These are phyloP conservation scores for Peniophora sp. DNA, from an alignment of 1,284 basidiomycete species.

Conservation along the genomic window DNA sequence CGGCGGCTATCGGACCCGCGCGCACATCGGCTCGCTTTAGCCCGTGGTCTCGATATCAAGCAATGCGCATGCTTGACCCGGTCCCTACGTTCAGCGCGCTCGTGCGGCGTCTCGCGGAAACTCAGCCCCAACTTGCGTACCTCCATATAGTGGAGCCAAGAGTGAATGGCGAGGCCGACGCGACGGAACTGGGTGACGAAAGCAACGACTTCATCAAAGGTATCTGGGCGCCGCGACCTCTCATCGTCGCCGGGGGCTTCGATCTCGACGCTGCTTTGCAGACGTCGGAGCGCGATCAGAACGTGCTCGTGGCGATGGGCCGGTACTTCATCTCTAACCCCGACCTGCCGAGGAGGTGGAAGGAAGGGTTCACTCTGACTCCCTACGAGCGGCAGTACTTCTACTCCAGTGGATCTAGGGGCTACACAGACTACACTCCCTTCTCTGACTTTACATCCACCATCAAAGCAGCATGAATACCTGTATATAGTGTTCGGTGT, in stretches of 20 bases:
- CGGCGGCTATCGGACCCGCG: slow-evolving; percentile 17
- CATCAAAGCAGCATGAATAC: too few relatives aligned
- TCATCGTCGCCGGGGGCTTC: slow-evolving; percentile 29
- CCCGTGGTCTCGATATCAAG: slow-evolving; percentile 27
- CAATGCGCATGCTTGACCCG: slow-evolving; percentile 14
- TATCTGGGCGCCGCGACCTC: slow-evolving; percentile 17
- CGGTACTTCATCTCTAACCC: slow-evolving; percentile 21
- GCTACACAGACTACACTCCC: slow-evolving; percentile 32
- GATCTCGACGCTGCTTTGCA: slow-evolving; percentile 12
- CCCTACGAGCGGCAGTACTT: slow-evolving; percentile 24
- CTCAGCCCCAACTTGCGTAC: slow-evolving; percentile 1
- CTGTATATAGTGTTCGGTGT: too few relatives aligned
- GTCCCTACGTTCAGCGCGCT: slow-evolving; percentile 3
- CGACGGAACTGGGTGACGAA: slow-evolving; percentile 3
- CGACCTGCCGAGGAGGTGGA: slow-evolving; percentile 38
- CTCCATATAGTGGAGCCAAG: slow-evolving; percentile 37
- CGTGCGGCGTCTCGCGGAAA: slow-evolving; percentile 2
- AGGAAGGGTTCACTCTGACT: slow-evolving; percentile 24
- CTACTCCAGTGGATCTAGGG: slow-evolving; percentile 21
- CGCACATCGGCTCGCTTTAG: slow-evolving; percentile 29
- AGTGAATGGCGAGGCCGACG: slow-evolving; percentile 10
- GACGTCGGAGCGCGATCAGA: slow-evolving; percentile 13
- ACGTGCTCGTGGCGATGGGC: slow-evolving; percentile 8
- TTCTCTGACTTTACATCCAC: slow-evolving; percentile 3
- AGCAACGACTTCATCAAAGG: slow-evolving; percentile 19